Base-by-base conservation (phyloP, 345 rosid genomes). In the Acer campestre region DNA sequence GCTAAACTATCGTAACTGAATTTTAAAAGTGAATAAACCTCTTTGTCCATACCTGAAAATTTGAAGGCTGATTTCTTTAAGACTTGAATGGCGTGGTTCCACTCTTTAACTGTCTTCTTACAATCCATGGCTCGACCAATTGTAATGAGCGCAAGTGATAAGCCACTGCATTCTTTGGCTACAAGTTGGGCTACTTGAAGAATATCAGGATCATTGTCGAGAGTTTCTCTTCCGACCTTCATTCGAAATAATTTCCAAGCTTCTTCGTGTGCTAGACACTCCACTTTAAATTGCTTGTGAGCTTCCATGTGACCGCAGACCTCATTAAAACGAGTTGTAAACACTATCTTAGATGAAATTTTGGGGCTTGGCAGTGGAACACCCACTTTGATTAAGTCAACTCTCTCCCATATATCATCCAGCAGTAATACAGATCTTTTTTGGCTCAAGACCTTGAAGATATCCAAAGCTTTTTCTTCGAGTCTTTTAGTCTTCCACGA, bases 401-500 rank as follows among this genome's bases (percentile, higher is more conserved):
- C 7, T 11, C 20, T 2, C 8, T 78, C 20, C 81, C 81, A 78
- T 71, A 78, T 5, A 46, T 78, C 81, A 42, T 72, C 73, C 3
- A 78, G 7, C 4, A 73, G 14, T 7, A 20, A 29, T 5, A 66
- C 76, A 72, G 67, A 65, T 3, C 46, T 78, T 20, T 66, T 66
- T 20, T 56, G 3, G 1, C 31, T 22, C 23, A 76, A 40, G 5
- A 56, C 6, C 25, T 20, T 59, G 29, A 20, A 59, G 10, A 59
- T 59, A 22, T n/a, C 63, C 25, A 20, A 1, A 9, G 63, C 63
- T 59, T 59, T 59, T 11, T 59, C 63, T 20, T 59, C 27, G 1
- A 20, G 10, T 1, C 12, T 1, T 59, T 8, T 59, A 20, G 0
- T 6, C 12, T 59, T 59, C 29, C 63, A 59, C 0, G 38, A 35